Conservation (phyloP, 1,284 basidiomycete genomes). For the Termitomyces sp. region DNA sequence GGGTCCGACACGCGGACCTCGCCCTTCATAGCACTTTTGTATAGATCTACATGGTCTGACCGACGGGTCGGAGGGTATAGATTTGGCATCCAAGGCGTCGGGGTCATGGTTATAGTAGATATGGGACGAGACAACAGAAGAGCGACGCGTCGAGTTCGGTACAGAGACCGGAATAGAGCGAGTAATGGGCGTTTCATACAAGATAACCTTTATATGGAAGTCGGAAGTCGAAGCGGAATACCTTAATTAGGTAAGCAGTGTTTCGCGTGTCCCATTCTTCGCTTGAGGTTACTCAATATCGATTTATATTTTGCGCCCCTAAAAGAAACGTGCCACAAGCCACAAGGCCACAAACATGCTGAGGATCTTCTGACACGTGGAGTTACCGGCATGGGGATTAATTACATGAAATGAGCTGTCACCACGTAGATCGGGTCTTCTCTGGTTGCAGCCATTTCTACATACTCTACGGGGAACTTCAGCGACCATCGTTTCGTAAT, state of each 20-base stretch:
- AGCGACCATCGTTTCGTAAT: not conserved
- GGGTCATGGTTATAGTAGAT: conserved; percentile 23
- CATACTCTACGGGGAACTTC: not conserved
- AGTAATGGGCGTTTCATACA: conserved; percentile 16
- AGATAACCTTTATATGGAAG: conserved; percentile 17
- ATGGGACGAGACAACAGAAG: conserved; percentile 14
- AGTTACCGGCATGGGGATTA: not conserved
- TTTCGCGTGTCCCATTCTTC: not conserved
- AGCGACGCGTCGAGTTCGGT: conserved; percentile 21
- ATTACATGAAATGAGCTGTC: not conserved
- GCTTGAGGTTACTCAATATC: not conserved
- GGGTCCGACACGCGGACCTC: conserved; percentile 64
- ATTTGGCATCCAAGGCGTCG: conserved; percentile 29
- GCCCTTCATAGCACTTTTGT: conserved; percentile 58
- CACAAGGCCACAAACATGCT: conserved; percentile 9
- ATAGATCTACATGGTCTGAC: conserved; percentile 61
- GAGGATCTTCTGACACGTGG: not conserved
- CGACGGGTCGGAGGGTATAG: conserved; percentile 60
- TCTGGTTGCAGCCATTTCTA: not conserved
- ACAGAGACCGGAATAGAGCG: conserved; percentile 10
- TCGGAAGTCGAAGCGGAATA: not conserved
- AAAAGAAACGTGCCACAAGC: conserved; percentile 2
- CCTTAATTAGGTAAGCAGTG: conserved; percentile 4
- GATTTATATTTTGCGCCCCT: conserved; percentile 3
- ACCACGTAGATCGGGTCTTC: not conserved